Evolutionary conservation across 495 filamentous ascomycete species (phyloP).

Genomic region (Niebla homalea): DNA sequence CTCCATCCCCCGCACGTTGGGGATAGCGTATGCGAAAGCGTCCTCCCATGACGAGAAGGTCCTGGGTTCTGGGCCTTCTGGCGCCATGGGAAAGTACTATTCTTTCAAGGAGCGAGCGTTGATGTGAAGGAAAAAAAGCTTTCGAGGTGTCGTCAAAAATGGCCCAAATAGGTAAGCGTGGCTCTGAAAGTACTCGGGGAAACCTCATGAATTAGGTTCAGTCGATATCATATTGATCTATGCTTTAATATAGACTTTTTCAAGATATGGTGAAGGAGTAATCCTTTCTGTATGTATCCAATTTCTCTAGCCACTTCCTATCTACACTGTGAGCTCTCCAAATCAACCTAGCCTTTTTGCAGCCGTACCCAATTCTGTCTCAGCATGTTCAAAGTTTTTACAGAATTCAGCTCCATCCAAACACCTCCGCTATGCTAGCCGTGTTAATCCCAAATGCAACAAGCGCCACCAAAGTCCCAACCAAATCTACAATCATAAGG

Average conservation of each 20-base stretch:
- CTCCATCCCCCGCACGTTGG: constrained; percentile 48
- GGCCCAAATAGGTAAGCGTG: neutral
- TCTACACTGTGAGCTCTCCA: too few species aligned
- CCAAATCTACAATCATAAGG: constrained; percentile 62
- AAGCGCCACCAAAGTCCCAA: constrained; percentile 53
- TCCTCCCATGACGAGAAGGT: constrained; percentile 51
- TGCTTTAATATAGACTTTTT: too few species aligned
- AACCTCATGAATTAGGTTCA: too few species aligned
- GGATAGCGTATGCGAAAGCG: constrained; percentile 53
- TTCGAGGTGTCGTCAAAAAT: neutral
- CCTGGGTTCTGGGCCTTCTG: constrained; percentile 43
- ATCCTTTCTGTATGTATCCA: neutral
- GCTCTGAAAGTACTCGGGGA: too few species aligned
- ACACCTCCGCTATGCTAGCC: constrained; percentile 70
- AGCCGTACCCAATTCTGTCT: neutral
- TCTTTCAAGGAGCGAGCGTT: neutral
- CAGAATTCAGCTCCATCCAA: constrained; percentile 51
- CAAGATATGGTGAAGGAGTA: too few species aligned
- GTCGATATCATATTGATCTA: too few species aligned
- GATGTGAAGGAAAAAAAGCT: neutral
- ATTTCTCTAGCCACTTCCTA: neutral
- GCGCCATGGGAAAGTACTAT: constrained; percentile 31
- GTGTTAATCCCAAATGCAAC: constrained; percentile 59
- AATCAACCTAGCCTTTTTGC: too few species aligned
- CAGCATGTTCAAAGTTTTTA: neutral